Evolutionary conservation across 1,284 basidiomycete species (phyloP).

Genomic region (Retiboletus flavoniger): DNA sequence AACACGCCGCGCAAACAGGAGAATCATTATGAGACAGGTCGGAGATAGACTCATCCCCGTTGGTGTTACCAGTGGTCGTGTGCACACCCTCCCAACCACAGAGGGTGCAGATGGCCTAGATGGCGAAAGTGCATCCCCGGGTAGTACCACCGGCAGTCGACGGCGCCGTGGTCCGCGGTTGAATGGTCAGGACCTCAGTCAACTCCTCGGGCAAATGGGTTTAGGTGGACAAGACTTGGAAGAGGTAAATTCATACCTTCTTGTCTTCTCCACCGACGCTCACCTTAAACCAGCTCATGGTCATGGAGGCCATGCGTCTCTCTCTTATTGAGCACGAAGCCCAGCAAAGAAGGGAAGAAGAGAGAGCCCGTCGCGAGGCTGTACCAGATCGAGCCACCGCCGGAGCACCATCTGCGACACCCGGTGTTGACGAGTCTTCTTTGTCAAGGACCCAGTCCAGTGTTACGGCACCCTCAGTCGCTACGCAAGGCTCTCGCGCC

Average conservation of each 20-base stretch:
- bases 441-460: neutral
- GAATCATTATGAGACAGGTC: constrained; percentile 98
- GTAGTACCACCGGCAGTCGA: constrained; percentile 51
- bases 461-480: constrained; percentile 3
- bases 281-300: constrained; percentile 71
- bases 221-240: constrained; percentile 81
- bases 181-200: constrained; percentile 53
- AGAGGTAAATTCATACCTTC: constrained; percentile 55
- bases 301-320: constrained; percentile 98
- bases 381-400: constrained; percentile 32
- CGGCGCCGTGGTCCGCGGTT: constrained; percentile 59
- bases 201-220: constrained; percentile 64
- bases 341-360: constrained; percentile 68
- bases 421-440: constrained; percentile 4
- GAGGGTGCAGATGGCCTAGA: constrained; percentile 48
- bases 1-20: constrained; percentile 85
- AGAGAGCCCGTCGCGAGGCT: constrained; percentile 50
- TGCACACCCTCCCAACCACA: constrained; percentile 60
- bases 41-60: constrained; percentile 96
- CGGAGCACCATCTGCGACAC: constrained; percentile 17
- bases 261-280: constrained; percentile 7
- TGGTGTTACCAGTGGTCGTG: constrained; percentile 83
- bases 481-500: constrained; percentile 7
- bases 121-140: constrained; percentile 33
- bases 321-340: constrained; percentile 91